Evolutionary conservation across 192 early-diverging fungal species (phyloP).

Genomic region (Backusella circina): DNA sequence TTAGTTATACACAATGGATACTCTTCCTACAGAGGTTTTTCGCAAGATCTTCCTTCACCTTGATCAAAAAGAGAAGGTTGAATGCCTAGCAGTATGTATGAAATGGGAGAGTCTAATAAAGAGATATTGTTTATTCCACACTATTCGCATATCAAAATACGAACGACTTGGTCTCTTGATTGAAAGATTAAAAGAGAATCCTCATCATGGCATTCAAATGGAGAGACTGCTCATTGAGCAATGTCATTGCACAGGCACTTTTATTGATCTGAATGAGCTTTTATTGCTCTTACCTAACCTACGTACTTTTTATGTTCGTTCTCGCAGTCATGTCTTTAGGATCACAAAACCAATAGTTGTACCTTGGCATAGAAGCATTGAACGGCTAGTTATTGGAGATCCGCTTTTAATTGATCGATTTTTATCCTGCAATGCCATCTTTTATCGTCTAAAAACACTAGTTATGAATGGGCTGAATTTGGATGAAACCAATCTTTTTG

Average conservation of each 20-base stretch:
- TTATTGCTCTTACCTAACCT: not conserved
- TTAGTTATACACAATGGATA: not conserved
- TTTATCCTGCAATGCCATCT: not conserved
- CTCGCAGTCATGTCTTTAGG: not conserved
- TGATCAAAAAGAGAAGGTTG: not conserved
- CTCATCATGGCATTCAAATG: not conserved
- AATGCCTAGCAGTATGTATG: not conserved
- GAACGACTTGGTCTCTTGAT: not conserved
- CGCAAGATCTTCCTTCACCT: not conserved
- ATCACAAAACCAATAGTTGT: not conserved
- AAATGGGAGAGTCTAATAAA: not conserved
- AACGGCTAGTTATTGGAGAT: not conserved
- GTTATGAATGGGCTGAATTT: not conserved
- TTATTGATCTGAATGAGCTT: not conserved
- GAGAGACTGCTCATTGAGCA: not conserved
- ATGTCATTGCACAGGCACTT: not conserved
- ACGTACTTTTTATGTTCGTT: not conserved
- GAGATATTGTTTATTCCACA: not conserved
- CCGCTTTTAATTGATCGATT: not conserved
- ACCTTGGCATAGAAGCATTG: not conserved
- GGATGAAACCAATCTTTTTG: not conserved
- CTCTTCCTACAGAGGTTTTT: not conserved
- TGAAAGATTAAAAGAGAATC: not conserved
- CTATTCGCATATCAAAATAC: not conserved
- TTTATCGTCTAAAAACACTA: not conserved